phyloP scores from a whole-genome alignment of 108 stramenopile genomes.

The Cyclotella baltica region DNA sequence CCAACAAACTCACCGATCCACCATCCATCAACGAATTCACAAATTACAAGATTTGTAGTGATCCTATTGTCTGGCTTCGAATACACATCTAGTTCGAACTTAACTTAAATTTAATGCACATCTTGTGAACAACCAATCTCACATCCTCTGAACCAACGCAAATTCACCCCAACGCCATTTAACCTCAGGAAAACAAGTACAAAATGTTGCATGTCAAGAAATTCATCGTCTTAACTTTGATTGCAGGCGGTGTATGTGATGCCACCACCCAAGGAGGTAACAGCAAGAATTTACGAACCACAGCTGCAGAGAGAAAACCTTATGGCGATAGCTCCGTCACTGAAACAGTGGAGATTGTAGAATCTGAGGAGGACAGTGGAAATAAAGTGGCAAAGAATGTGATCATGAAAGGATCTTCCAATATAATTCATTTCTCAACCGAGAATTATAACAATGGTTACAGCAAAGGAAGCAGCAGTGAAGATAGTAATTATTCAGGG shows the following conservation, averaged over 20 bases:
- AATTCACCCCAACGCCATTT: neutral
- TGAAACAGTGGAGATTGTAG: neutral
- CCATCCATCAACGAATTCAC: too few relatives aligned
- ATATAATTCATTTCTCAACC: neutral
- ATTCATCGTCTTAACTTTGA: neutral
- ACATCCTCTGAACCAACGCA: neutral
- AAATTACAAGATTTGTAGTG: too few relatives aligned
- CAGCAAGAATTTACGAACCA: neutral
- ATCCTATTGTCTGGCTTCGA: too few relatives aligned
- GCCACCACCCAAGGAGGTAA: neutral
- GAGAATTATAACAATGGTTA: neutral
- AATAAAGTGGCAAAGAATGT: neutral
- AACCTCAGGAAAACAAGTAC: neutral
- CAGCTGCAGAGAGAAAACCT: neutral
- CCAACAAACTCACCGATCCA: too few relatives aligned
- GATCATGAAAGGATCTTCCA: neutral
- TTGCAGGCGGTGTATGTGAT: neutral
- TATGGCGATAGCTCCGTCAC: neutral
- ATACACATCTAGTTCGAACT: too few relatives aligned
- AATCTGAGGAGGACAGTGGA: neutral
- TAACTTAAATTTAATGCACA: too few relatives aligned
- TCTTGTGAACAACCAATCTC: neutral
- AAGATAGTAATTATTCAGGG: neutral
- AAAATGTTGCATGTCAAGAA: constrained; percentile 1
- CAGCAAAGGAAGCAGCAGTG: constrained; percentile 2